Conservation (phyloP, 352 stramenopile genomes). For the Plasmopara muralis region DNA sequence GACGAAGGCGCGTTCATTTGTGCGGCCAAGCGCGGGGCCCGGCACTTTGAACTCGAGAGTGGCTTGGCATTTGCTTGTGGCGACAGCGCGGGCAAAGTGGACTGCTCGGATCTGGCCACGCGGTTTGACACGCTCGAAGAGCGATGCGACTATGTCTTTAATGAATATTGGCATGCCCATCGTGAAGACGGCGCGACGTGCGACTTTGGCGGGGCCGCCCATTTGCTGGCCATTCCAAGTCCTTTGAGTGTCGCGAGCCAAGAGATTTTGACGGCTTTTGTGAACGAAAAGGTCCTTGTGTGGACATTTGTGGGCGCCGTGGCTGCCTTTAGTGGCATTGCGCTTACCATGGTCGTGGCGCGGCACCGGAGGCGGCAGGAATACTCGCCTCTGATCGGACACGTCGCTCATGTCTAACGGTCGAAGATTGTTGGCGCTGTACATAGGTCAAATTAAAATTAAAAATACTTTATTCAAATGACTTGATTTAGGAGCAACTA, state of each 20-base stretch:
- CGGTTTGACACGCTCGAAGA: constrained; percentile 52
- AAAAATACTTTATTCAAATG: too few relatives aligned
- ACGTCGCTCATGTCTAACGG: constrained; percentile 16
- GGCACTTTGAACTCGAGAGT: constrained; percentile 40
- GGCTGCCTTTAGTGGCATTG: constrained; percentile 8
- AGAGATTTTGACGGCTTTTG: constrained; percentile 9
- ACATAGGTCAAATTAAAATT: too few relatives aligned
- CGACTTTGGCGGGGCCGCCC: constrained; percentile 61
- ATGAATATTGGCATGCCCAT: constrained; percentile 64
- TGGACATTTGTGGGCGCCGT: constrained; percentile 17
- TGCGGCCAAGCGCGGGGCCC: constrained; percentile 59
- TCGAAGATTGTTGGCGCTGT: too few relatives aligned
- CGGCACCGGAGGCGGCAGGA: constrained; percentile 23
- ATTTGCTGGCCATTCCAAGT: constrained; percentile 35
- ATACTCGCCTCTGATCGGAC: constrained; percentile 24
- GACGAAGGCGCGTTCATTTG: constrained; percentile 74
- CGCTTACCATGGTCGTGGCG: constrained; percentile 10
- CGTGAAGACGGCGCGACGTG: constrained; percentile 60
- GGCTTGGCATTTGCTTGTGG: constrained; percentile 57
- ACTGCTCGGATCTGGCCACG: constrained; percentile 43
- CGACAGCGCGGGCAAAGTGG: constrained; percentile 32
- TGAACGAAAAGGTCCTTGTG: constrained; percentile 17
- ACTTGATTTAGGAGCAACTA: too few relatives aligned
- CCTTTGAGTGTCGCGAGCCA: constrained; percentile 14
- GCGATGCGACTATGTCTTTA: constrained; percentile 63